phyloP scores from a whole-genome alignment of 176 grass and related monocot species.

The Microstegium vimineum region DNA sequence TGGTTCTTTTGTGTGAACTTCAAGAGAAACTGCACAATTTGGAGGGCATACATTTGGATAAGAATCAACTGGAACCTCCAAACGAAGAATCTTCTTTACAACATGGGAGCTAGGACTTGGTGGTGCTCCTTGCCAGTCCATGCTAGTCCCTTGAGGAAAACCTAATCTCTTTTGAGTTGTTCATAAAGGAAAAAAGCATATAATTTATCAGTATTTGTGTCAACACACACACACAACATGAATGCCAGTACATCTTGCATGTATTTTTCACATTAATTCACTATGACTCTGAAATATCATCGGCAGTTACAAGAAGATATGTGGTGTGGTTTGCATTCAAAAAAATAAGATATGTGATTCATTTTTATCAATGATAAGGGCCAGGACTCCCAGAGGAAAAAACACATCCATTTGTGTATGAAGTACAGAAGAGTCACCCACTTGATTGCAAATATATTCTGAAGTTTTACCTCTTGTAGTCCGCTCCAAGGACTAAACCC shows the following conservation, averaged over 20 bases:
- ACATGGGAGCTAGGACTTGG: conserved; percentile 78
- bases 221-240: neutral
- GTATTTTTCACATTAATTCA: conserved; percentile 8
- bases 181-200: conserved; percentile 28
- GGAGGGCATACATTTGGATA: conserved; percentile 65
- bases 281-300: neutral
- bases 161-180: conserved; percentile 59
- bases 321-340: no score
- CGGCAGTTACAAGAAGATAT: neutral
- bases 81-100: conserved; percentile 86
- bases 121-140: conserved; percentile 92
- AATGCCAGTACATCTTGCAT: conserved; percentile 1
- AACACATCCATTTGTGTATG: no score
- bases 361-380: conserved; percentile 11
- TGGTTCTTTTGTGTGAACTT: neutral
- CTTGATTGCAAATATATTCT: conserved; percentile 3
- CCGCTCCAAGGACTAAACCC: conserved; percentile 67
- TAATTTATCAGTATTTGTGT: conserved; percentile 16
- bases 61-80: conserved; percentile 87
- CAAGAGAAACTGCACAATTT: conserved; percentile 15
- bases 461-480: conserved; percentile 55
- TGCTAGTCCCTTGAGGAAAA: conserved; percentile 74
- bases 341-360: no score
- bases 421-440: neutral
- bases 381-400: neutral